Evolutionary conservation across 2,329 filamentous ascomycete species (phyloP).

Genomic region (Fusarium sp.): DNA sequence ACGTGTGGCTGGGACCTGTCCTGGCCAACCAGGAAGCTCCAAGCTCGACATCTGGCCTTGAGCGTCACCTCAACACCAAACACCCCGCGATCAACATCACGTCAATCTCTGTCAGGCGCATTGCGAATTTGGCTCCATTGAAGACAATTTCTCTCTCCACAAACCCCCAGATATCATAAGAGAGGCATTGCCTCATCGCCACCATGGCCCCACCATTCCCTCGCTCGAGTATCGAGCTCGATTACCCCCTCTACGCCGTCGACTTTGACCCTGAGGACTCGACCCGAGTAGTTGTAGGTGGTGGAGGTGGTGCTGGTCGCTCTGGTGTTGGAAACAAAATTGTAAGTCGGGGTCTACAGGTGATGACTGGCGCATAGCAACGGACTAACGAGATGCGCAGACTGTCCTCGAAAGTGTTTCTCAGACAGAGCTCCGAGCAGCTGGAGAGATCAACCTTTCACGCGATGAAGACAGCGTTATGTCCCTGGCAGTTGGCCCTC

Average conservation of each 20-base stretch:
- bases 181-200: conserved; percentile 29
- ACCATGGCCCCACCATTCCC: conserved; percentile 55
- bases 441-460: conserved; percentile 80
- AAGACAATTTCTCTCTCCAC: not conserved
- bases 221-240: conserved; percentile 72
- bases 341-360: conserved; percentile 58
- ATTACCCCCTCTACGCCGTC: conserved; percentile 86
- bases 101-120: conserved; percentile 7
- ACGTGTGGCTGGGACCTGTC: conserved; percentile 9
- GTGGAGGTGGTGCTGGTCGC: conserved; percentile 84
- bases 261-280: conserved; percentile 87
- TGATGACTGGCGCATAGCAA: not conserved
- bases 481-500: conserved; percentile 77
- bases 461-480: conserved; percentile 90
- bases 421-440: conserved; percentile 70
- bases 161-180: not conserved
- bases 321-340: conserved; percentile 90
- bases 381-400: conserved; percentile 52
- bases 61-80: conserved; percentile 25
- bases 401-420: conserved; percentile 76
- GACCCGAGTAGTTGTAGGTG: conserved; percentile 80
- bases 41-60: conserved; percentile 42
- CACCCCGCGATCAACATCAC: conserved; percentile 25
- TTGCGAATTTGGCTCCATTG: not conserved
- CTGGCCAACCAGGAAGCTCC: conserved; percentile 37